Evolutionary conservation across 352 stramenopile genomes (phyloP).

Genomic region (Globisporangium solare): DNA sequence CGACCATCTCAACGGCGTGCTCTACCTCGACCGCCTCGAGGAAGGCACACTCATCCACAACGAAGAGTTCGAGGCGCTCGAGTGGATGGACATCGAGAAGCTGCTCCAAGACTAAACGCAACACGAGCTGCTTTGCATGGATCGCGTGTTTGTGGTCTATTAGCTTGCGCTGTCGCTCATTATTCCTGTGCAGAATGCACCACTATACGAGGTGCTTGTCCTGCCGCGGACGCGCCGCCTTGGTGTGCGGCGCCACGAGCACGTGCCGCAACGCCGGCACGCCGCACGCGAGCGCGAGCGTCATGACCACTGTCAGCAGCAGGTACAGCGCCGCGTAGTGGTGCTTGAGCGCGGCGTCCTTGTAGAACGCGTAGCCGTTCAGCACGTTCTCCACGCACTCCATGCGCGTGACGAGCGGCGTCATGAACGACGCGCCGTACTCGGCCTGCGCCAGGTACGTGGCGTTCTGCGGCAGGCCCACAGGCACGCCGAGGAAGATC

Average conservation of each 20-base stretch:
- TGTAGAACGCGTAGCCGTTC: conserved; percentile 73
- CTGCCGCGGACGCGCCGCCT: conserved; percentile 13
- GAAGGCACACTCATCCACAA: conserved; percentile 74
- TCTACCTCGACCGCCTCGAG: conserved; percentile 76
- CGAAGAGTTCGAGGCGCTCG: conserved; percentile 70
- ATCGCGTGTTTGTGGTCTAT: conserved; percentile 7
- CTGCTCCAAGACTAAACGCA: conserved; percentile 34
- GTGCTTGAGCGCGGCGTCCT: conserved; percentile 24
- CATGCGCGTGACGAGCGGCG: conserved; percentile 60
- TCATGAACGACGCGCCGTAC: conserved; percentile 70
- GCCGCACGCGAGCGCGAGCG: conserved; percentile 20
- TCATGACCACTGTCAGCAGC: conserved; percentile 22
- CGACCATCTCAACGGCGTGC: conserved; percentile 71
- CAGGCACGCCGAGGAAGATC: conserved; percentile 49
- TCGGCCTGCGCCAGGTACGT: conserved; percentile 57
- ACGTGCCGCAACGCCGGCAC: conserved; percentile 23
- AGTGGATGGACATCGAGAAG: conserved; percentile 55
- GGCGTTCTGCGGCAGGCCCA: conserved; percentile 51
- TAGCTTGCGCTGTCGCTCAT: neutral
- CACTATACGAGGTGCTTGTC: conserved; percentile 16
- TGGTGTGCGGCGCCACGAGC: conserved; percentile 19
- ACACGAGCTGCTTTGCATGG: conserved; percentile 16
- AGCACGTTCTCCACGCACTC: conserved; percentile 79
- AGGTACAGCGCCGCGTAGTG: conserved; percentile 23
- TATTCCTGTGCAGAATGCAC: neutral